phyloP scores from a whole-genome alignment of 2,329 filamentous ascomycete species.

The Diplodia sapinea region DNA sequence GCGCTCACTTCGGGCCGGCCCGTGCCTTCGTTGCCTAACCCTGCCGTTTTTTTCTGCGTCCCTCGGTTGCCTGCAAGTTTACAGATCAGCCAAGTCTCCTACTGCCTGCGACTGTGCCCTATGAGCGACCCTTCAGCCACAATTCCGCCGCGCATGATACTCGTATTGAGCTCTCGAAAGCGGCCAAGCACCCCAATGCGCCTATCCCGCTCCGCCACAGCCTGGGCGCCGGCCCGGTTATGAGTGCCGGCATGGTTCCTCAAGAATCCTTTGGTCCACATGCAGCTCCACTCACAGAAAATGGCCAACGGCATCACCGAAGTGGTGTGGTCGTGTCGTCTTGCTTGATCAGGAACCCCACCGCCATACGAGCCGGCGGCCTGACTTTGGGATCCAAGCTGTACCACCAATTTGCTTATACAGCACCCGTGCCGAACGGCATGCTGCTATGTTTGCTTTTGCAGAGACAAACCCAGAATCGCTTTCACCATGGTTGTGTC shows the following conservation, averaged over 20 bases:
- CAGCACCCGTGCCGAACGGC: neutral
- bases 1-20: too few species aligned
- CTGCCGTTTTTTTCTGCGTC: too few species aligned
- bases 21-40: too few species aligned
- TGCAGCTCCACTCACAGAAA: neutral
- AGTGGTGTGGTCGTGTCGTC: neutral
- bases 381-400: neutral
- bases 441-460: neutral
- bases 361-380: neutral
- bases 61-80: too few species aligned
- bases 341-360: neutral
- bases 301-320: neutral
- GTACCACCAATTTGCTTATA: neutral
- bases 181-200: neutral
- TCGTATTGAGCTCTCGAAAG: too few species aligned
- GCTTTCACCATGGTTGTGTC: neutral
- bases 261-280: neutral
- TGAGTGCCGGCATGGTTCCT: neutral
- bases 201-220: neutral
- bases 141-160: too few species aligned
- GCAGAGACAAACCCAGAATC: neutral
- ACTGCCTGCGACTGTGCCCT: too few species aligned
- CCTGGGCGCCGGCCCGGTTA: neutral
- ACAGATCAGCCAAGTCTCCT: too few species aligned
- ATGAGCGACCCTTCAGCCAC: too few species aligned